Evolutionary conservation across 164 flowering plant species (phyloP), one percentile per base, ranked within the genome.

Genomic region (Tetracentron sinense): DNA sequence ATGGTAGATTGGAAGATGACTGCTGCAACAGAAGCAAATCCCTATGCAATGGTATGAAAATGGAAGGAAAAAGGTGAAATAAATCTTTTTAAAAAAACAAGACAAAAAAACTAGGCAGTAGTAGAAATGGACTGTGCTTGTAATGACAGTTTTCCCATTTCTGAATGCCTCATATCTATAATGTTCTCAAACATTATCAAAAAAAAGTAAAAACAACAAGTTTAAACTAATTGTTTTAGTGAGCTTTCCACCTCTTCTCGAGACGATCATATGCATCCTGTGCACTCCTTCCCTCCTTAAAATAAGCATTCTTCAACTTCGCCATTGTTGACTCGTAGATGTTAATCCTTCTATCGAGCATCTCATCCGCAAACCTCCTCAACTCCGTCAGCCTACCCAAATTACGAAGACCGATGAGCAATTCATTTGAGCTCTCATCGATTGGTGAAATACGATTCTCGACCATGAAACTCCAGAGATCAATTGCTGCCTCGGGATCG

Each of bases 401-500:
- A 21, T 71, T 73, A 63, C 76, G 62, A 28, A 90, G 78, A 51
- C 94, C 90, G 25, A 79, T 35, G 21, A 90, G 89, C 74, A 86
- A 65, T 11, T 68, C 84, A 73, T 82, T 88, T 38, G 88, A 78
- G 61, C 82, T 69, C 42, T 76, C 87, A 51, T 83, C 84, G 62
- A 78, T 49, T 21, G 87, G 94, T 29, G 33, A 56, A 12, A 82
- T 62, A 26, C 33, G 61, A 58, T 83, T 81, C 35, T 79, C 80
- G 20, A 73, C 56, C 83, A 88, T 81, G 69, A 67, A 85, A 46
- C 66, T 63, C 97, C 97, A 90, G 12, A 90, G 64, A 64, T 86
- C 86, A 23, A 77, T 56, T 10, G 83, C 94, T 44, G 63, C 63
- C 75, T 88, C 92, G 0, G 94, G 89, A 72, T 88, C 92, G 53